phyloP scores from a whole-genome alignment of 257 asterid genomes.

The Linderniella brevidens region DNA sequence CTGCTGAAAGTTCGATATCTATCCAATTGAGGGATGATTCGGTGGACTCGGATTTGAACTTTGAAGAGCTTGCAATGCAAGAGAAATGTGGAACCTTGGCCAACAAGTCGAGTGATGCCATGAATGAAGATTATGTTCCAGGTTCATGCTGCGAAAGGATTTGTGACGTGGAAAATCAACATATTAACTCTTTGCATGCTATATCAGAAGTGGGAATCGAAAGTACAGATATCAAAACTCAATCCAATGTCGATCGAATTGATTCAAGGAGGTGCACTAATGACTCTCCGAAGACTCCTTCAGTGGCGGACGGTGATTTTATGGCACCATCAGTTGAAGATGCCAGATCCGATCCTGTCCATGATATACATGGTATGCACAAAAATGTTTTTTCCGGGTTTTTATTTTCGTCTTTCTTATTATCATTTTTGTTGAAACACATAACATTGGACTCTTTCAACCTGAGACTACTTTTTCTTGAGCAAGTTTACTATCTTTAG shows the following conservation, averaged over 20 bases:
- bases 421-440: neutral
- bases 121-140: constrained; percentile 17
- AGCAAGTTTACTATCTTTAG: no score
- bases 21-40: constrained; percentile 20
- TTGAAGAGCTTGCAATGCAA: constrained; percentile 28
- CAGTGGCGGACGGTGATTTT: constrained; percentile 17
- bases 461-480: no score
- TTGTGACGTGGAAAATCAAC: constrained; percentile 28
- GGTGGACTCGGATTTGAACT: constrained; percentile 15
- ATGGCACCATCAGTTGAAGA: constrained; percentile 21
- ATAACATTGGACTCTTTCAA: no score
- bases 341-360: constrained; percentile 21
- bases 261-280: constrained; percentile 34
- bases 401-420: constrained; percentile 6
- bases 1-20: constrained; percentile 22
- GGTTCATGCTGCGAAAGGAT: constrained; percentile 17
- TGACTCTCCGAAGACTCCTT: constrained; percentile 29
- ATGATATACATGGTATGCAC: constrained; percentile 35
- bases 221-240: constrained; percentile 28
- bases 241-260: constrained; percentile 40
- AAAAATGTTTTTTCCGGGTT: no score
- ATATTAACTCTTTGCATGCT: constrained; percentile 30
- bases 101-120: constrained; percentile 14
- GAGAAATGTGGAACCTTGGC: constrained; percentile 21
- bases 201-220: constrained; percentile 41